Base-by-base conservation (phyloP, 768 basidiomycete species). In the Leccinellum rugosiceps region DNA sequence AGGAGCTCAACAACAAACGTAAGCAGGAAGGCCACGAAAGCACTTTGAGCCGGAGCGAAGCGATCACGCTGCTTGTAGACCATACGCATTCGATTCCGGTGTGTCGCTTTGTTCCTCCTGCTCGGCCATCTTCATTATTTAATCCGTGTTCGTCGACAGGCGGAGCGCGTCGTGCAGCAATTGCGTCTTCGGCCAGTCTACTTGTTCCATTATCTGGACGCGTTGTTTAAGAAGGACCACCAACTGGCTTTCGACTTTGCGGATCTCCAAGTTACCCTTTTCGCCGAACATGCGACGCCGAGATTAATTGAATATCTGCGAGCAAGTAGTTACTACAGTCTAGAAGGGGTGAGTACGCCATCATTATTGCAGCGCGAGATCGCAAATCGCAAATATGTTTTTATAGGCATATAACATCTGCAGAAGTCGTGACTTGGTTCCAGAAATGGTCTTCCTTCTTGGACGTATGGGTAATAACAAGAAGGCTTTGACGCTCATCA, bases 381-480 rank as follows among this genome's bases (percentile, higher is more conserved):
- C 3, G 38, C 28, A 23, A 17, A 62, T 49, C 3, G 34, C 15
- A 35, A 17, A 35, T 15, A 35, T 3, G 3, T 2, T 28, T 23
- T 7, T 56, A 6, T 58, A 94, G 90, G 95, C 95, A 15, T 98
- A 94, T 69, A 77, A 80, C 49, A 85, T 93, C 25, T 98, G 94
- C 70, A 85, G 86, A 65, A 84, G 86, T 51, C 84, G 87, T 21
- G 94, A 95, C 67, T 79, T 94, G 28, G 94, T 99, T 0, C 85
- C 85, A 0, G 97, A 98, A 75, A 96, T 97, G 93, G 96, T 99
- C 15, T 99, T 96, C 76, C 80, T 98, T 1, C 84, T 98, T 1
- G 97, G 96, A 0, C 84, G 92, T 28, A 98, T 98, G 95, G 97
- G 97, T 9, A 92, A 98, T 73, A 97, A 97, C 73, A 96, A 94